Conservation (phyloP, 805 yeast species). For the Spathaspora boniae region DNA sequence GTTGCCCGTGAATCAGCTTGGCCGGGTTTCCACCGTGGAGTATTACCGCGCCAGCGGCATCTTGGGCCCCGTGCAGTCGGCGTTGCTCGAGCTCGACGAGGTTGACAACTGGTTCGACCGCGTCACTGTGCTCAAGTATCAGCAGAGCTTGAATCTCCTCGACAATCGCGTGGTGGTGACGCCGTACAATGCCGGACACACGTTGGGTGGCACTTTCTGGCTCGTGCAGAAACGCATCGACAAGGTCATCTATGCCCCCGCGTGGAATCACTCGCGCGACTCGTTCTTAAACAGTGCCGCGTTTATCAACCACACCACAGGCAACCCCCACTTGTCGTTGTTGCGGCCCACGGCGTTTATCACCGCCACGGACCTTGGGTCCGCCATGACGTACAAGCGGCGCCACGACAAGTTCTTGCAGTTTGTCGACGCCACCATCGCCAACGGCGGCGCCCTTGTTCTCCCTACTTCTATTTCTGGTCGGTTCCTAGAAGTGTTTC, state of each 20-base stretch:
- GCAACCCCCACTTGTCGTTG: slow-evolving; percentile 61
- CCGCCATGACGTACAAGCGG: slow-evolving; percentile 56
- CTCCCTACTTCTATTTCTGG: slow-evolving; percentile 81
- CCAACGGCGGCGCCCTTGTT: slow-evolving; percentile 75
- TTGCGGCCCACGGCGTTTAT: slow-evolving; percentile 80
- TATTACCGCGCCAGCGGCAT: slow-evolving; percentile 69
- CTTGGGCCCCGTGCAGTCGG: slow-evolving; percentile 63
- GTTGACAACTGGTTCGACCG: slow-evolving; percentile 78
- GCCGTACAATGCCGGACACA: slow-evolving; percentile 88
- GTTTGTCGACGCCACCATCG: slow-evolving; percentile 61
- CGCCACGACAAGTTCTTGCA: slow-evolving; percentile 63
- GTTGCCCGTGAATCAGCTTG: slow-evolving; percentile 83
- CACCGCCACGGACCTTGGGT: slow-evolving; percentile 68
- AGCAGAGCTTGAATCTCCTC: slow-evolving; percentile 66
- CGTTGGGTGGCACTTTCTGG: slow-evolving; percentile 95
- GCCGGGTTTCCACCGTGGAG: slow-evolving; percentile 83
- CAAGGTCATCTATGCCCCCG: slow-evolving; percentile 80
- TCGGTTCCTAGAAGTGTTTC: slow-evolving; percentile 75
- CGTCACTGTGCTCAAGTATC: slow-evolving; percentile 65
- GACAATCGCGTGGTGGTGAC: slow-evolving; percentile 68
- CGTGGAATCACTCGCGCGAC: slow-evolving; percentile 94
- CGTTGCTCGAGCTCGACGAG: slow-evolving; percentile 62
- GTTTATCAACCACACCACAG: slow-evolving; percentile 35
- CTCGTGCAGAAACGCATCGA: slow-evolving; percentile 68
- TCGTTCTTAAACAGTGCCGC: slow-evolving; percentile 58